These are phyloP conservation scores for Suillus subaureus DNA, from an alignment of 768 basidiomycete genomes.

Conservation along the genomic window DNA sequence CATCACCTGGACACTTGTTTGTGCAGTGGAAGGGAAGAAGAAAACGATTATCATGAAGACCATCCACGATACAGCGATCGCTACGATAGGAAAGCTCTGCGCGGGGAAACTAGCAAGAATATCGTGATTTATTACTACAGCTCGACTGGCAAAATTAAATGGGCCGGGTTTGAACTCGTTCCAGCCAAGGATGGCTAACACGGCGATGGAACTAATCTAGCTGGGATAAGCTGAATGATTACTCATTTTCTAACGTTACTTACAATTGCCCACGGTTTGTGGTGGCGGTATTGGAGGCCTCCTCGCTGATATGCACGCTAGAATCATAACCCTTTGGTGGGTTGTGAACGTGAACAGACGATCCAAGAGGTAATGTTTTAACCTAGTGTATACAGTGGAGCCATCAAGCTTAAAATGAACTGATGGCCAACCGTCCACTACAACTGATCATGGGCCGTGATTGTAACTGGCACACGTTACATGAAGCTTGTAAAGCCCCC, in stretches of 20 bases:
- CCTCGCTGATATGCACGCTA: slow-evolving; percentile 69
- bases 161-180: slow-evolving; percentile 58
- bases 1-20: slow-evolving; percentile 34
- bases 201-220: slow-evolving; percentile 46
- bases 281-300: slow-evolving; percentile 65
- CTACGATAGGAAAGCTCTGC: slow-evolving; percentile 32
- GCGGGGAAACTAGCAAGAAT: not conserved
- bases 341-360: slow-evolving; percentile 30
- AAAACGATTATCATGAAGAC: slow-evolving; percentile 35
- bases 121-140: not conserved
- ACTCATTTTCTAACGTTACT: slow-evolving; percentile 9
- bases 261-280: slow-evolving; percentile 70
- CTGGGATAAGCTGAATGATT: slow-evolving; percentile 38
- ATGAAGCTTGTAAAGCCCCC: slow-evolving; percentile 37
- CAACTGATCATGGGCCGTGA: not conserved
- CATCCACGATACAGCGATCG: slow-evolving; percentile 39
- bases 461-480: slow-evolving; percentile 4
- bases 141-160: slow-evolving; percentile 43
- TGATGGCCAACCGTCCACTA: slow-evolving; percentile 42
- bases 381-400: slow-evolving; percentile 41
- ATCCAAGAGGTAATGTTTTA: not conserved
- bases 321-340: slow-evolving; percentile 49
- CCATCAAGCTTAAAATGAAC: slow-evolving; percentile 44
- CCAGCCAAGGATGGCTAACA: slow-evolving; percentile 59
- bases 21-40: slow-evolving; percentile 34